These are phyloP conservation scores for Arthrobotrys conoides DNA, from an alignment of 2,329 filamentous ascomycete species.

Conservation along the genomic window DNA sequence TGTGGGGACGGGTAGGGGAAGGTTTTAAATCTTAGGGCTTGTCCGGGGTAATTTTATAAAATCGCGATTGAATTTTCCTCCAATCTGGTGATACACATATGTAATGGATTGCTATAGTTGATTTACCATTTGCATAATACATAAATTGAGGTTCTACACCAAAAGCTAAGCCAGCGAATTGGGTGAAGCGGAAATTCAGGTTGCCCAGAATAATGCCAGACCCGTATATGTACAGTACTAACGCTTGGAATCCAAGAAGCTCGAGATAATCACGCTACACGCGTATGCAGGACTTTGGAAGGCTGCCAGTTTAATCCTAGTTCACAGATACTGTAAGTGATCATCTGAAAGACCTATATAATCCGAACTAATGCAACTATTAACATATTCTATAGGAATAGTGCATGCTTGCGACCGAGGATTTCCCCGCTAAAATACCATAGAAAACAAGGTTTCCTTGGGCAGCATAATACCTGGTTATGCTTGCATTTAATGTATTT, in stretches of 20 bases:
- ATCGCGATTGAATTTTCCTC: no score
- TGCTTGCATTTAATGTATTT: constrained; percentile 24
- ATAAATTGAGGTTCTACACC: no score
- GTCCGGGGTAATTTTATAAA: no score
- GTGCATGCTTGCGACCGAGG: background rate
- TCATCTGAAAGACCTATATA: background rate
- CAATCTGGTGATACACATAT: no score
- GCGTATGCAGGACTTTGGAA: background rate
- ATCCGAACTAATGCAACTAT: background rate
- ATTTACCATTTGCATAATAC: no score
- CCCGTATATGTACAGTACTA: no score
- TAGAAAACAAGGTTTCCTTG: constrained; percentile 2
- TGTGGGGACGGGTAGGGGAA: no score
- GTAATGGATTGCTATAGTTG: no score
- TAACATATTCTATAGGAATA: background rate
- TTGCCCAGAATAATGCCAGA: no score
- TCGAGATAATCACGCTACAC: background rate
- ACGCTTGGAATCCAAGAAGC: background rate
- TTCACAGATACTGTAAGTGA: no score
- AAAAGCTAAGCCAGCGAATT: background rate
- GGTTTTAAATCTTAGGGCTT: background rate
- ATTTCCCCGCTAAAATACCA: background rate
- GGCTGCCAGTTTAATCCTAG: background rate
- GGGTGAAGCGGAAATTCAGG: no score
- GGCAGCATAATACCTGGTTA: constrained; percentile 10